Base-by-base conservation (phyloP, 495 filamentous ascomycete species). In the Neurospora pannonica region DNA sequence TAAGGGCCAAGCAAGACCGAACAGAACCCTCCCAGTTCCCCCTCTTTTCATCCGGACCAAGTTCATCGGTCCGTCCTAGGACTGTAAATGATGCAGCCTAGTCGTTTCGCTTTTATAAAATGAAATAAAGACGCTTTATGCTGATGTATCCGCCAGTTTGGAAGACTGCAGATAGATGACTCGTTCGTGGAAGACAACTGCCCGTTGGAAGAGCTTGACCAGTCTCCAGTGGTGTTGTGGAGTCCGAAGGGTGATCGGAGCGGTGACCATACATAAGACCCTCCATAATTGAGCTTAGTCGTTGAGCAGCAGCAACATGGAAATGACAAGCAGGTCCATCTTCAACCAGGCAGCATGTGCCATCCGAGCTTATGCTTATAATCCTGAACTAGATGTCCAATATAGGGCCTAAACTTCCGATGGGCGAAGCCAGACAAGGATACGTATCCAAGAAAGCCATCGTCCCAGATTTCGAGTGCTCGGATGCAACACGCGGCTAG, bases 311-410 rank as follows among this genome's bases (percentile, higher is more conserved):
- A 67, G 15, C 54, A 34, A 36, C 54, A 34, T 36, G 54, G 15
- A 34, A 8, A 34, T 34, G 28, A 34, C 28, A 36, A 67, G 54
- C 13, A 67, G 54, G 28, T 67, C 54, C 15, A 67, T 31, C 31
- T 36, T 34, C 28, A 34, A 34, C 28, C 54, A 67, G 54, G 36
- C n/a, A 74, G 43, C 48, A 72, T 71, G 67, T 43, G 70, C 19
- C 36, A 48, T 69, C 40, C 74, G 72, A 72, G 71, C 40, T 54
- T 46, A 43, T 34, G 60, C 17, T 11, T 60, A 28, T 76, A 60
- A 79, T 78, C 78, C 77, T 78, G 77, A 79, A 78, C 74, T 46
- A 74, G 24, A 62, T 79, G 77, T 79, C 78, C 78, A 79, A 79
- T 75, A 73, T 73, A 71, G 54, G 71, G 73, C 73, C 70, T 40